Base-by-base conservation (phyloP, 2,329 filamentous ascomycete genomes). In the Claviceps monticola region DNA sequence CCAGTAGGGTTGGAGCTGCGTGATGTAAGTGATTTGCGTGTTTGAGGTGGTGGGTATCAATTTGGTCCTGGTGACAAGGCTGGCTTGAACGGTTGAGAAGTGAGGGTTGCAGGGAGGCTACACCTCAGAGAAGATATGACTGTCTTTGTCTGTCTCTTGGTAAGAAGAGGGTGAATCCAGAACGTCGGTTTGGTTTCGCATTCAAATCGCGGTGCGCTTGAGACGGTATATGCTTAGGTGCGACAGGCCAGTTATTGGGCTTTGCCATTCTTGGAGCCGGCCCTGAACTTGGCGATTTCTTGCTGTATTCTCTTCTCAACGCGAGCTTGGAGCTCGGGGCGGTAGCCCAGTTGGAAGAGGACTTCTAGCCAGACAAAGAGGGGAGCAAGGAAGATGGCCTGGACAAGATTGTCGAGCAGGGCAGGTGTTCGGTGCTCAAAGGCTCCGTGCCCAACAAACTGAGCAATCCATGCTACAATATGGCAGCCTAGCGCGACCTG, bases 321-420 rank as follows among this genome's bases (percentile, higher is more conserved):
- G 49, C 91, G 81, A 55, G 78, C 76, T 71, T 91, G 88, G 59
- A 98, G 74, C 66, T 95, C 89, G 1, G 84, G 86, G 54, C 93
- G 80, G 69, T 97, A 98, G 48, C 93, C 93, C 49, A 94, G 79
- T 61, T 76, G 82, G 73, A 98, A 98, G 26, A 98, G 75, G 23
- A 94, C 71, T 71, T 97, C 90, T 60, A 98, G 84, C 87, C 93
- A 98, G 53, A 97, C 91, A 61, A 97, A 98, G 62, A 98, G 84
- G 8, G 93, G 93, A 0, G 93, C 93, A 23, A 97, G 75, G 62
- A 97, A 91, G 57, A 97, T 68, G 29, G 93, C 90, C 69, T 97
- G 93, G 47, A 94, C 75, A 43, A 97, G 70, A 62, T 96, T 97
- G 69, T 97, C 90, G 47, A 97, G 72, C 56, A 97, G 71, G 4